Evolutionary conservation across 768 basidiomycete genomes (phyloP).

Genomic region (Phylloporus rhodoxanthus): DNA sequence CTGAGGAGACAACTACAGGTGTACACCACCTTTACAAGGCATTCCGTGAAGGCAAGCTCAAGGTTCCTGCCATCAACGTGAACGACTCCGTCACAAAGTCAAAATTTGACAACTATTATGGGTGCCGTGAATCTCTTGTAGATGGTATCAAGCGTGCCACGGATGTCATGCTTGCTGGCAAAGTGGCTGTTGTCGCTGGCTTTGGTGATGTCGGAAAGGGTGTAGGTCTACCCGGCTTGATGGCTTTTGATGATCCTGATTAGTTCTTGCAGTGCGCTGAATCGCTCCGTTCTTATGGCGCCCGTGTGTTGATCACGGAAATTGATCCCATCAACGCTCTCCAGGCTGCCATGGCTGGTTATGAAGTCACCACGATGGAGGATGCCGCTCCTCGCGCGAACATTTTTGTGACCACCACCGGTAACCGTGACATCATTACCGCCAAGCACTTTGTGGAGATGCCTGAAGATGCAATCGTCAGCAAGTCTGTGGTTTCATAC

Average conservation of each 20-base stretch:
- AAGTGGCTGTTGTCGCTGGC: slow-evolving; percentile 97
- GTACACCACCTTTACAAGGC: slow-evolving; percentile 99
- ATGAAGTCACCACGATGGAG: slow-evolving; percentile 98
- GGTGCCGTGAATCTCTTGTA: slow-evolving; percentile 98
- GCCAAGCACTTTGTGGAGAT: slow-evolving; percentile 86
- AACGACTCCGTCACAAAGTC: slow-evolving; percentile 99
- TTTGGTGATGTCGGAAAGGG: slow-evolving; percentile 99
- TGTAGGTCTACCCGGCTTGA: slow-evolving; percentile 45
- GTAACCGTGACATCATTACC: slow-evolving; percentile 97
- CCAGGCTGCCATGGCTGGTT: slow-evolving; percentile 99
- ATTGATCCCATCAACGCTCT: slow-evolving; percentile 99
- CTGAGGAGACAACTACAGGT: slow-evolving; percentile 99
- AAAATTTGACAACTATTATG: slow-evolving; percentile 99
- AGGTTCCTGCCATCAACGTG: slow-evolving; percentile 98
- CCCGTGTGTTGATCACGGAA: slow-evolving; percentile 93
- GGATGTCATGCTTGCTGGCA: slow-evolving; percentile 99
- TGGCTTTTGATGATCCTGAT: neutral
- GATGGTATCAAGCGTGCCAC: slow-evolving; percentile 99
- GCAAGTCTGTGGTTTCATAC: slow-evolving; percentile 63
- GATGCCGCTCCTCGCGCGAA: slow-evolving; percentile 86
- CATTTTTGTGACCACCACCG: slow-evolving; percentile 96
- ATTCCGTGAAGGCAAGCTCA: slow-evolving; percentile 92
- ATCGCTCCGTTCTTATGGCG: slow-evolving; percentile 93
- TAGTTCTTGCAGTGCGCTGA: slow-evolving; percentile 77
- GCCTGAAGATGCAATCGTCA: slow-evolving; percentile 98